phyloP scores from a whole-genome alignment of 768 basidiomycete genomes.

The Megacollybia marginata region DNA sequence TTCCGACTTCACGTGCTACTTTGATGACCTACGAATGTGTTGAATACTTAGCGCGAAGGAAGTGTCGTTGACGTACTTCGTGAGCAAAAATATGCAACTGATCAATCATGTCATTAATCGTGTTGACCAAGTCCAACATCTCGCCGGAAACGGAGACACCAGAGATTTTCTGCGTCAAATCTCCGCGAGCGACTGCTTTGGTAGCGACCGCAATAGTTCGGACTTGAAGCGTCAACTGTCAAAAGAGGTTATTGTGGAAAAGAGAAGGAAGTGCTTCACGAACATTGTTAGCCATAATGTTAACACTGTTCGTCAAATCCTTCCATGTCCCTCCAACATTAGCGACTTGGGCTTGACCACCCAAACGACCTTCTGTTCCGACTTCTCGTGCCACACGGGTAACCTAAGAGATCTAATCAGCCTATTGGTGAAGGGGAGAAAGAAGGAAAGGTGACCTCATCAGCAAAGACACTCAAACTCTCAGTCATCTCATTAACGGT shows the following conservation, averaged over 20 bases:
- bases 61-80: constrained; percentile 20
- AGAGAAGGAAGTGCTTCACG: constrained; percentile 20
- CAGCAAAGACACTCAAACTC: constrained; percentile 76
- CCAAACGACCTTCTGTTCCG: constrained; percentile 92
- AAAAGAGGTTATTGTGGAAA: background rate
- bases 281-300: constrained; percentile 91
- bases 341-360: constrained; percentile 89
- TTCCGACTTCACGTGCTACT: constrained; percentile 95
- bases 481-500: constrained; percentile 97
- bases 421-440: background rate
- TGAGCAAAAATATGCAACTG: constrained; percentile 50
- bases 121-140: constrained; percentile 92
- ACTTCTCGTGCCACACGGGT: constrained; percentile 91
- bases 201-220: constrained; percentile 91
- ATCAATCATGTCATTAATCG: constrained; percentile 85
- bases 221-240: constrained; percentile 84
- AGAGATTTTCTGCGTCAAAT: constrained; percentile 88
- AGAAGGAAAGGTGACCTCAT: constrained; percentile 41
- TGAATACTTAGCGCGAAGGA: constrained; percentile 16
- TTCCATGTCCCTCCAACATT: constrained; percentile 98
- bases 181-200: constrained; percentile 90
- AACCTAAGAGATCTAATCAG: constrained; percentile 20
- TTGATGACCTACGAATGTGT: constrained; percentile 85
- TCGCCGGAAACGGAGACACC: constrained; percentile 93
- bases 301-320: constrained; percentile 92